These are phyloP conservation scores for Penicillium sp. DNA, from an alignment of 2,329 filamentous ascomycete species.

Conservation along the genomic window DNA sequence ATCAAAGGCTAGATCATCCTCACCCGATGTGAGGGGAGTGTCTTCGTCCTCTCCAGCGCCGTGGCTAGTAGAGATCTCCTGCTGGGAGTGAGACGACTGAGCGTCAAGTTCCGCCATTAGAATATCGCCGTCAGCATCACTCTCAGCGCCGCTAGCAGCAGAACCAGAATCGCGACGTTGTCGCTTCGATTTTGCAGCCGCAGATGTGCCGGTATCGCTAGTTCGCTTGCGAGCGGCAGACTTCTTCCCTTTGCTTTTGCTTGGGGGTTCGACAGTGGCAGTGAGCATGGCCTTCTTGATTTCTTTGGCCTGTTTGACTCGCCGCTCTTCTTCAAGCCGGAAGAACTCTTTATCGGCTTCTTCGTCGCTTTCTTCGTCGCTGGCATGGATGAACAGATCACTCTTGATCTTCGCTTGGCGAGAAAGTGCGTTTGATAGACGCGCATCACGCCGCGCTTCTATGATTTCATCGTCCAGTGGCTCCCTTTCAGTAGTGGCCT, in stretches of 20 bases:
- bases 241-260: slow-evolving; percentile 31
- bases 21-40: slow-evolving; percentile 30
- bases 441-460: slow-evolving; percentile 60
- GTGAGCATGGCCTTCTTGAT: slow-evolving; percentile 52
- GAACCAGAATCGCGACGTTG: slow-evolving; percentile 28
- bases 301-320: slow-evolving; percentile 55
- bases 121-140: slow-evolving; percentile 34
- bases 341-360: slow-evolving; percentile 76
- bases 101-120: slow-evolving; percentile 30
- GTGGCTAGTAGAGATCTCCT: slow-evolving; percentile 19
- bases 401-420: slow-evolving; percentile 81
- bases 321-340: slow-evolving; percentile 66
- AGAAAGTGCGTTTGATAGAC: slow-evolving; percentile 69
- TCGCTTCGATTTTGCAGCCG: slow-evolving; percentile 30
- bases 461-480: slow-evolving; percentile 64
- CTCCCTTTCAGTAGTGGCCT: slow-evolving; percentile 48
- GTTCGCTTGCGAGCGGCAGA: slow-evolving; percentile 31
- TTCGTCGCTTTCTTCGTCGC: slow-evolving; percentile 85
- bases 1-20: slow-evolving; percentile 36
- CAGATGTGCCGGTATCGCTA: slow-evolving; percentile 28
- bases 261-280: slow-evolving; percentile 33
- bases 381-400: slow-evolving; percentile 73
- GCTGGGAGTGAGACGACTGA: slow-evolving; percentile 18
- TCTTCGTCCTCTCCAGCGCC: slow-evolving; percentile 20
- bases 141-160: slow-evolving; percentile 13